Percentiles rank a stretch among this genome's conserved stretches.
Conservation (phyloP, 2,329 filamentous ascomycete genomes). For the Zymoseptoria crescenta region DNA sequence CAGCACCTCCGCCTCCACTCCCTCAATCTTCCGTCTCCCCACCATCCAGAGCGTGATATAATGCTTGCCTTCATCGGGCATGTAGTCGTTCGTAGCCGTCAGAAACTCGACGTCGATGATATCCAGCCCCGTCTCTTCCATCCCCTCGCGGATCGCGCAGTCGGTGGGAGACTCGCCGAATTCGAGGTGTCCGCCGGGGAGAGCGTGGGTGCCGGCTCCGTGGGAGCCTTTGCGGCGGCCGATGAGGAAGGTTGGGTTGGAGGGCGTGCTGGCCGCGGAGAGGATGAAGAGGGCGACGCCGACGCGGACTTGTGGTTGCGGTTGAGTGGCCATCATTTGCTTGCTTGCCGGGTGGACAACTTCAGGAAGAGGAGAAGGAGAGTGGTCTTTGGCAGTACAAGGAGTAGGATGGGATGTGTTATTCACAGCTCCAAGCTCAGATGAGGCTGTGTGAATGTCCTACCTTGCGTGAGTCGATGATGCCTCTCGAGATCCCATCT, state of each 20-base stretch:
- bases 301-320: neutral
- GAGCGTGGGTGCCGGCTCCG: conserved; percentile 33
- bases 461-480: neutral
- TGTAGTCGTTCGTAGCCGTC: conserved; percentile 60
- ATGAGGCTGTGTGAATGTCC: neutral
- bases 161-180: conserved; percentile 53
- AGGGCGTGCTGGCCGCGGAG: conserved; percentile 14
- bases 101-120: conserved; percentile 48
- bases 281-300: neutral
- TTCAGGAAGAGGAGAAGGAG: neutral
- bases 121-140: conserved; percentile 62
- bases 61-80: conserved; percentile 54
- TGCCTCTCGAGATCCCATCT: neutral
- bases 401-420: neutral
- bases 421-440: too few species aligned
- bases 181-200: conserved; percentile 71
- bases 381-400: neutral
- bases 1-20: conserved; percentile 40
- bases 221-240: conserved; percentile 42
- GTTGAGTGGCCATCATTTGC: neutral
- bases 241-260: conserved; percentile 38
- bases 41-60: conserved; percentile 67
- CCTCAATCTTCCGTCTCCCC: conserved; percentile 42
- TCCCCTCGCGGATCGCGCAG: conserved; percentile 59
- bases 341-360: neutral